Base-by-base conservation (phyloP, 345 rosid genomes). In the Draba incana region DNA sequence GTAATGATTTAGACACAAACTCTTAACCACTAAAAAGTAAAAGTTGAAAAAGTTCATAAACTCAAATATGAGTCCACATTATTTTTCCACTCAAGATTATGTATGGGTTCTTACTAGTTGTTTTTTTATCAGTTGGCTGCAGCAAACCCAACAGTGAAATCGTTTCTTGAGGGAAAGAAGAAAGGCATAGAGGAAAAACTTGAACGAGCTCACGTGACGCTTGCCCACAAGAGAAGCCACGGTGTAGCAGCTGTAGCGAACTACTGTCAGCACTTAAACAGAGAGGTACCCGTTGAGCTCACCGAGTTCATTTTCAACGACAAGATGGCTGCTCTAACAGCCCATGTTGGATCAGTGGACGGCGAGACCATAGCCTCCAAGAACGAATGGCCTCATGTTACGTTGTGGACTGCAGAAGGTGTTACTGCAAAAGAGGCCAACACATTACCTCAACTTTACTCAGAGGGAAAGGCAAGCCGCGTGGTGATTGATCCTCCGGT, bases 151-250 rank as follows among this genome's bases (percentile, higher is more conserved):
- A 27, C 75, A 2, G 70, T 80, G 12, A 75, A 76, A 78, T 82
- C 75, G 57, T 86, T 87, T 70, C 80, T 89, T 50, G 78, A 75
- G 31, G 75, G 75, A 20, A 64, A 80, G 78, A 81, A 84, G 72
- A 86, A 87, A 57, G 66, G 78, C 66, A 62, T 86, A 60, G 80
- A 75, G 52, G 74, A 68, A 61, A 75, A 66, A 70, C 89, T 87
- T 30, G 62, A 63, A 72, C 30, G 71, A 68, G 89, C 92, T 71
- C 99, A 91, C 55, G 81, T 89, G 33, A 91, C 97, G 15, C 97
- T 94, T 49, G 96, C 98, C 37, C 99, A 94, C 81, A 94, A 89
- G 82, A 85, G 84, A 79, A 84, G 96, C 76, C 98, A 89, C 1
- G 98, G 98, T 3, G 96, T 91, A 39, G 69, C 90, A 30, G 84